Evolutionary conservation across 2,329 filamentous ascomycete species (phyloP).

Genomic region (Stachybotrys chlorohalonatus): DNA sequence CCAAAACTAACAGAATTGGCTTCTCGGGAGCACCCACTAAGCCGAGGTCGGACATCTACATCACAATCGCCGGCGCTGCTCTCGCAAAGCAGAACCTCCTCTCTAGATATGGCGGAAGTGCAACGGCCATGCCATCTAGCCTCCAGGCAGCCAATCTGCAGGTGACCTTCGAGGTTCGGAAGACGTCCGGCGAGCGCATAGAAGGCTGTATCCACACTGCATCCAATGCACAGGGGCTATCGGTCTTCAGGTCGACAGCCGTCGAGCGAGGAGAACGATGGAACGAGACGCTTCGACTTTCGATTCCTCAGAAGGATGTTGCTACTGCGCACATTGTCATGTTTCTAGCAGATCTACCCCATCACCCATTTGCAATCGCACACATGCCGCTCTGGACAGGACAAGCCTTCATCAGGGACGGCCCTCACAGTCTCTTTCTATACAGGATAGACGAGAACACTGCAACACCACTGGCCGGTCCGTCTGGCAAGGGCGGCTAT

Average conservation of each 20-base stretch:
- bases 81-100: constrained; percentile 65
- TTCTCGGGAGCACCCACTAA: constrained; percentile 89
- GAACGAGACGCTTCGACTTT: constrained; percentile 80
- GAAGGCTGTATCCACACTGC: constrained; percentile 82
- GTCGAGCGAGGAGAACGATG: constrained; percentile 72
- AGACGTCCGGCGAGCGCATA: constrained; percentile 68
- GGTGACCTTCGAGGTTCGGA: constrained; percentile 80
- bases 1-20: constrained; percentile 78
- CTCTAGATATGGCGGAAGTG: constrained; percentile 62
- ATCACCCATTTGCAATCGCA: constrained; percentile 80
- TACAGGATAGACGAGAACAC: constrained; percentile 92
- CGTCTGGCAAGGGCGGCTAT: constrained; percentile 73
- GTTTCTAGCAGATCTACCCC: constrained; percentile 78
- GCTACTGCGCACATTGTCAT: constrained; percentile 78
- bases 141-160: constrained; percentile 68
- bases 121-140: constrained; percentile 57
- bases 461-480: constrained; percentile 52
- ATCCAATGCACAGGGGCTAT: constrained; percentile 69
- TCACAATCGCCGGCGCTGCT: constrained; percentile 74
- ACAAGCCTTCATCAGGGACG: constrained; percentile 82
- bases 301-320: constrained; percentile 71
- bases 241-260: constrained; percentile 81
- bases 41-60: constrained; percentile 85
- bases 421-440: constrained; percentile 68
- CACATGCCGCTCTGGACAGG: constrained; percentile 93